Percentiles rank a stretch among this genome's conserved stretches.
phyloP scores from a whole-genome alignment of 2,329 filamentous ascomycete genomes.

The Akanthomyces lecanii region DNA sequence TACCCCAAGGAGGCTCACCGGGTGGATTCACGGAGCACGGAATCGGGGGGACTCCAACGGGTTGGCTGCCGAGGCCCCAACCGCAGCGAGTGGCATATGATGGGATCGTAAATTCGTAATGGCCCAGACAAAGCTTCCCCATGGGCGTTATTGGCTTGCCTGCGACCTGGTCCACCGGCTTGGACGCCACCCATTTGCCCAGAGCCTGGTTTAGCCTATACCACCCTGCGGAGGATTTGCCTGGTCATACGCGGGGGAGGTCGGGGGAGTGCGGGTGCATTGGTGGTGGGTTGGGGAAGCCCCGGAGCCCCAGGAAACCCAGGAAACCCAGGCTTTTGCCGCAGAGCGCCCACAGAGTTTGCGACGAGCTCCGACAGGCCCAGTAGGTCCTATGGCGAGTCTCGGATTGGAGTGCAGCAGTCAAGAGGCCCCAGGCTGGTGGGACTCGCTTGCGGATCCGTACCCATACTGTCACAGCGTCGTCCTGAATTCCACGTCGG shows the following conservation, averaged over 20 bases:
- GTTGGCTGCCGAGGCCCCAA: conserved; percentile 15
- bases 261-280: conserved; percentile 12
- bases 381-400: not conserved
- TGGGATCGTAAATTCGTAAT: conserved; percentile 11
- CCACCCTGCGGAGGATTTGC: not conserved
- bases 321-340: not conserved
- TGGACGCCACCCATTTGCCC: conserved; percentile 4
- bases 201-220: conserved; percentile 11
- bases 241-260: conserved; percentile 11
- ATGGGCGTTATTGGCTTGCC: conserved; percentile 3
- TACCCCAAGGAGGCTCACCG: conserved; percentile 7
- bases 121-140: not conserved
- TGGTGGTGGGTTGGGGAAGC: conserved; percentile 12
- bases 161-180: conserved; percentile 6
- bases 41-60: conserved; percentile 16
- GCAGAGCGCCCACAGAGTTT: not conserved
- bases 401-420: not conserved
- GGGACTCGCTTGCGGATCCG: conserved; percentile 10
- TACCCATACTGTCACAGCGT: conserved; percentile 6
- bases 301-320: conserved; percentile 10
- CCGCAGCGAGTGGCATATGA: conserved; percentile 15
- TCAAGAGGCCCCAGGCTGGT: not conserved
- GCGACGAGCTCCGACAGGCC: not conserved
- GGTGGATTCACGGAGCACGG: conserved; percentile 1
- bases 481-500: not conserved